A percentile compares a stretch with the other conserved stretches of the same genome.
Conservation (phyloP, 1,139 yeast species). For the Schwanniomyces etchellsii region DNA sequence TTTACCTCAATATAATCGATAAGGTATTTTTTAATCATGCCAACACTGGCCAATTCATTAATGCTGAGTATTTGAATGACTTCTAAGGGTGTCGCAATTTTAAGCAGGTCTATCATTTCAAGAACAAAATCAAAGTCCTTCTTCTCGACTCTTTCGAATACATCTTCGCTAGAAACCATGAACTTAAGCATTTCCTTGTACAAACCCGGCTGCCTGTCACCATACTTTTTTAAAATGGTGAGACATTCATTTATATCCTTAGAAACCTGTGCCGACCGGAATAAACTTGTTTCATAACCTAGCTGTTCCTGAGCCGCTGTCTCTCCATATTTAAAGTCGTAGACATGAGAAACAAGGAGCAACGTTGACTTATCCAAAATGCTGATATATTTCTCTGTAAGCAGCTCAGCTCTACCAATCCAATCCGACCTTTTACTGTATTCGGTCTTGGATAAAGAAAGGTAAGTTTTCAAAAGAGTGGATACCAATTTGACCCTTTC, state of each 20-base stretch:
- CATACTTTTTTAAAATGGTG: constrained; percentile 52
- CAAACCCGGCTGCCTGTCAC: constrained; percentile 57
- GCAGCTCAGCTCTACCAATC: constrained; percentile 56
- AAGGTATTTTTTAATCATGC: constrained; percentile 66
- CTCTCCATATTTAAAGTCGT: constrained; percentile 49
- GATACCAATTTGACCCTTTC: constrained; percentile 71
- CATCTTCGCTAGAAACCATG: constrained; percentile 52
- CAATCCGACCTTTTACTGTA: constrained; percentile 39
- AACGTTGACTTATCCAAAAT: constrained; percentile 55
- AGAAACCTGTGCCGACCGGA: constrained; percentile 56
- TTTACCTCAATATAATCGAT: constrained; percentile 58
- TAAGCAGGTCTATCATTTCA: constrained; percentile 45
- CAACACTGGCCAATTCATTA: constrained; percentile 65
- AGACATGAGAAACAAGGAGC: constrained; percentile 62
- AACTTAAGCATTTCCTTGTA: constrained; percentile 63
- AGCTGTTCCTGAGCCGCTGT: constrained; percentile 26
- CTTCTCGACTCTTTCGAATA: constrained; percentile 50
- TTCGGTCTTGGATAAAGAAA: constrained; percentile 47
- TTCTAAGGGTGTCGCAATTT: constrained; percentile 70
- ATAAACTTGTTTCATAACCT: constrained; percentile 59
- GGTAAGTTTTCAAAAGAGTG: constrained; percentile 78
- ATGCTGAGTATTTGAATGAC: constrained; percentile 63
- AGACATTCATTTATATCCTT: constrained; percentile 56
- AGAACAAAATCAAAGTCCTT: constrained; percentile 48
- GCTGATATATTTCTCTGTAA: constrained; percentile 40